Percentiles rank a stretch among this genome's conserved stretches.
Conservation (phyloP, 2,329 filamentous ascomycete genomes). For the Teratosphaeria viscida region DNA sequence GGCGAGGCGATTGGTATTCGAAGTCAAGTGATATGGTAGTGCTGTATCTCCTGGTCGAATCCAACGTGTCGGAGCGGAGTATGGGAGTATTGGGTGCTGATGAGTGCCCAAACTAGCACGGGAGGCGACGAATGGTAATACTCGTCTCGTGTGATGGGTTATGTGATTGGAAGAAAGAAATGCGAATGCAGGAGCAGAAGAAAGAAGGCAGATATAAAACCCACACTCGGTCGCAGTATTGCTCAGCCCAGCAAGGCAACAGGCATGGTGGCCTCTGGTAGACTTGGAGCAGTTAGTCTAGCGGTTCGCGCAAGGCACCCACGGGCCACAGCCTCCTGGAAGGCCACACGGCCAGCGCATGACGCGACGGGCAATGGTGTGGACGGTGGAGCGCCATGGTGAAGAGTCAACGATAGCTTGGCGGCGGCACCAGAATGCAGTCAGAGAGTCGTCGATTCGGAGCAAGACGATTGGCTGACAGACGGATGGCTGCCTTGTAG, state of each 20-base stretch:
- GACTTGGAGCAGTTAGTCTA: neutral
- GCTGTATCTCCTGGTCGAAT: conserved; percentile 1
- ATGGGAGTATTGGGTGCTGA: conserved; percentile 3
- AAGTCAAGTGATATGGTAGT: neutral
- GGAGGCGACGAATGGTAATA: conserved; percentile 8
- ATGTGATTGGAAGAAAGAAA: conserved; percentile 7
- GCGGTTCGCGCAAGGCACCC: neutral
- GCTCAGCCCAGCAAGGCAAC: neutral
- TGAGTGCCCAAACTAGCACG: neutral
- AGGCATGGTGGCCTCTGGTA: neutral
- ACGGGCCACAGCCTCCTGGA: neutral
- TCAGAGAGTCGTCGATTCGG: neutral
- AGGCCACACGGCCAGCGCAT: neutral
- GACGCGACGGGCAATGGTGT: neutral
- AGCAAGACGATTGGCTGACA: neutral
- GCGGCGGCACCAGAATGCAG: neutral
- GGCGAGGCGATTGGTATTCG: neutral
- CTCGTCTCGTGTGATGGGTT: conserved; percentile 1
- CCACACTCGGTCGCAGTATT: neutral
- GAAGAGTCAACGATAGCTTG: neutral
- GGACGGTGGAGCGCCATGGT: neutral
- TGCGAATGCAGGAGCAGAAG: neutral
- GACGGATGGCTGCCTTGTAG: neutral
- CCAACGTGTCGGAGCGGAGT: conserved; percentile 1
- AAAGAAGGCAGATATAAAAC: conserved; percentile 1